Base-by-base conservation (phyloP, 2,329 filamentous ascomycete species). In the Davidsoniella eucalypti region DNA sequence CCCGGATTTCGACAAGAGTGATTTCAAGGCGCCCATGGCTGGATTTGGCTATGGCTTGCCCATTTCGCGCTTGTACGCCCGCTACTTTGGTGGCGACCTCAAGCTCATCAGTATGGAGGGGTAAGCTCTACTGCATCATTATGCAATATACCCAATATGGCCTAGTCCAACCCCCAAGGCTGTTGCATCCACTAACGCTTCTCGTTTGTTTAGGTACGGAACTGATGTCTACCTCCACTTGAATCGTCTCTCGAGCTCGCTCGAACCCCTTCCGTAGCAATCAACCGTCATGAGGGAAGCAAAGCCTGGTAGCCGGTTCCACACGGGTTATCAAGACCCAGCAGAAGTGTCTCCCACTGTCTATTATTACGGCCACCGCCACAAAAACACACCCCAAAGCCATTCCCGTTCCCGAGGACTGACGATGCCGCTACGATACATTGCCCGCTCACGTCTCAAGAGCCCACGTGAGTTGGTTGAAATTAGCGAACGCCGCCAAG, bases 81-180 rank as follows among this genome's bases (percentile, higher is more conserved):
- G 92, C 57, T 98, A 98, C 68, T 98, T 98, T 68, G 92, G 92
- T 53, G 92, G 92, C 52, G 92, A 98, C 64, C 65, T 98, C 59
- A 96, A 96, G 67, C 67, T 98, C 64, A 98, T 98, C 61, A 95
- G 87, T 64, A 98, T 98, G 92, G 92, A 98, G 72, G 92, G 92
- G 86, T 94, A 71, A 72, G 84, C 64, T 21, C 17, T 23, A 17
- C 2, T 5, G 16, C 17, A 14, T 42, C 9, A 42, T 17, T 12
- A 39, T 26, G 17, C 33, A n/a, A 23, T 23, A 36, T 10, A 37
- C 10, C 21, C 29, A 33, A 12, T 33, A 9, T 4, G 29, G 29
- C 29, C 29, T 33, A 33, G 29, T 12, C 18, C 9, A 25, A 21
- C 17, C 6, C 17, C 6, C 41, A 14, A 3, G 2, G 4, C 3